Evolutionary conservation across 2,329 filamentous ascomycete species (phyloP), one percentile per base, ranked within the genome.

Genomic region (Colletotrichum orchidophilum): DNA sequence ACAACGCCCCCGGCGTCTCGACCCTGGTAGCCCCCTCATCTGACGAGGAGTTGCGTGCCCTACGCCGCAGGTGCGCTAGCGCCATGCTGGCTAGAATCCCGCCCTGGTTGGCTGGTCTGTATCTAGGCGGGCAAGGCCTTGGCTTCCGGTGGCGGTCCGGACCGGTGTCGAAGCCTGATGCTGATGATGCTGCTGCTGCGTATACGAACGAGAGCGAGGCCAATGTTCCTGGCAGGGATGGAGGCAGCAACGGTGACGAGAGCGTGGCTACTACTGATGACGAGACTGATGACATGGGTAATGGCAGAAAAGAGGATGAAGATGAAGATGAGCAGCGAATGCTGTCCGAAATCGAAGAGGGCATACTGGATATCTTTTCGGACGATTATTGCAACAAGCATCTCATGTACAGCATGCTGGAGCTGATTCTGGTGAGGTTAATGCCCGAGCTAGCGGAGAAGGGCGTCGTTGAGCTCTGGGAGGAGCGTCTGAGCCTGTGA

Each of bases 351-450:
- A 87, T 94, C 73, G 89, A 91, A 77, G 83, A 87, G 72, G 82
- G 88, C 29, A 84, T 95, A 55, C 85, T 98, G 57, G 90, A 93
- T 76, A 85, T 95, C 46, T 92, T 97, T 75, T 89, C 88, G 18
- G 95, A 98, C 81, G 86, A 88, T 62, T 97, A 97, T 82, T 92
- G 95, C 82, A 99, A 99, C 83, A 97, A 95, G 83, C 95, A 98
- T 82, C 84, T 98, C 35, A 84, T 97, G 75, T 97, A 97, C 78
- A 87, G 90, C 54, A 86, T 96, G 58, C 83, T 98, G 39, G 96
- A 99, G 82, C 82, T 96, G 69, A 80, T 97, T 2, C 85, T 98
- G n/a, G 88, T 94, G 67, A 90, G 92, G 74, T 81, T 98, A 73
- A 89, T 97, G 78, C 96, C 96, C 5, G 96, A 99, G 83, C 80